phyloP scores from a whole-genome alignment of 2,329 filamentous ascomycete genomes.

The Trichoderma oligosporum region DNA sequence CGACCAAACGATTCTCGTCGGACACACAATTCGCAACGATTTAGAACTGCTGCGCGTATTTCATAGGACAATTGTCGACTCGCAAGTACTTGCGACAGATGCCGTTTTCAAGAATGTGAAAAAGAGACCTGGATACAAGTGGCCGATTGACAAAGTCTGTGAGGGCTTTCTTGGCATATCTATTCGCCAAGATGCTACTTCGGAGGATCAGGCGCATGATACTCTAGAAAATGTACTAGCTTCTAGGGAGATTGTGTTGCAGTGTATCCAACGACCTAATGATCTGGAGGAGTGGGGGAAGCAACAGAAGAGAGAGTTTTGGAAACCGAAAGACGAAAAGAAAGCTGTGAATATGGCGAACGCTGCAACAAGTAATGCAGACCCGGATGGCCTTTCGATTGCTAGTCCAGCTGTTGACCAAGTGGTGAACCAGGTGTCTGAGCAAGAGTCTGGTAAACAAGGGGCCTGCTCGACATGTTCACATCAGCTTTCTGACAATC shows the following conservation, averaged over 20 bases:
- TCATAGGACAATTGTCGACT: background rate
- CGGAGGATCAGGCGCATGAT: background rate
- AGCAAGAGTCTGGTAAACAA: background rate
- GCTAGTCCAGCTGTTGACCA: no score
- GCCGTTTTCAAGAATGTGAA: background rate
- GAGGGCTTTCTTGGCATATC: background rate
- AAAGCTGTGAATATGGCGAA: background rate
- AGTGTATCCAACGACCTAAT: background rate
- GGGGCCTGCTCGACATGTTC: fast-evolving
- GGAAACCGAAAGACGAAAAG: background rate
- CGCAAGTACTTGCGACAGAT: background rate
- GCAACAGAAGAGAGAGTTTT: background rate
- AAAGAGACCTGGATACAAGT: background rate
- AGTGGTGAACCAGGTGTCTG: background rate
- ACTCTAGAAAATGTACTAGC: background rate
- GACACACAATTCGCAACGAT: background rate
- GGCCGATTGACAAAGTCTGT: background rate
- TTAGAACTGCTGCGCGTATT: background rate
- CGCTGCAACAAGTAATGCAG: background rate
- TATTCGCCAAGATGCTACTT: background rate
- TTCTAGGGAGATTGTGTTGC: background rate
- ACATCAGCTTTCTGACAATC: no score
- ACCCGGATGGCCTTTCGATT: no score
- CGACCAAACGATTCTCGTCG: background rate
- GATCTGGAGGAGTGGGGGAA: background rate